These are phyloP conservation scores for Calonectria fujianensis DNA, from an alignment of 2,329 filamentous ascomycete genomes.

Conservation along the genomic window DNA sequence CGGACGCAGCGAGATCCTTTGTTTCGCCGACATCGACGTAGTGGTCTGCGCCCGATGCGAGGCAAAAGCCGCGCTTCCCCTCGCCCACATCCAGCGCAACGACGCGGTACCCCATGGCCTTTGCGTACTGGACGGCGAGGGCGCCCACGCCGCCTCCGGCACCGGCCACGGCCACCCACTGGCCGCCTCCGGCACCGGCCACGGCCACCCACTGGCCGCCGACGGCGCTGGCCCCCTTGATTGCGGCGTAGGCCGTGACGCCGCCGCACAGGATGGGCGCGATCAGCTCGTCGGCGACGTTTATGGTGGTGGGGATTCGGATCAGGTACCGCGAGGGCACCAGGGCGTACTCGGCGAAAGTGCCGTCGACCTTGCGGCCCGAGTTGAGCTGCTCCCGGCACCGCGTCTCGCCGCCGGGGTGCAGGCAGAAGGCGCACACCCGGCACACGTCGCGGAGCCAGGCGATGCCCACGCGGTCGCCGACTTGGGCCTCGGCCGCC, in stretches of 20 bases:
- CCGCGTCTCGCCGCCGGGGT: slow-evolving; percentile 59
- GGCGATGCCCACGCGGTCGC: slow-evolving; percentile 42
- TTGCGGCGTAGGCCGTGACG: slow-evolving; percentile 65
- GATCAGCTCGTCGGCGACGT: slow-evolving; percentile 58
- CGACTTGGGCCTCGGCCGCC: slow-evolving; percentile 1
- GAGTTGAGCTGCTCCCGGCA: slow-evolving; percentile 60
- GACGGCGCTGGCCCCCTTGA: slow-evolving; percentile 57
- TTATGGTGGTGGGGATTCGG: slow-evolving; percentile 53
- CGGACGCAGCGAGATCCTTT: slow-evolving; percentile 27
- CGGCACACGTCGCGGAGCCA: slow-evolving; percentile 57
- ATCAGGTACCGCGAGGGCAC: slow-evolving; percentile 60
- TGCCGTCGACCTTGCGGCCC: slow-evolving; percentile 60
- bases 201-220: slow-evolving; percentile 62
- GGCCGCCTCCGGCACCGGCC: slow-evolving; percentile 61
- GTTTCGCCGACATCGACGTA: slow-evolving; percentile 60
- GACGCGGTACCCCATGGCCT: slow-evolving; percentile 64
- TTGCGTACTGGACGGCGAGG: slow-evolving; percentile 62
- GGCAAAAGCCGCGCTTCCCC: slow-evolving; percentile 55
- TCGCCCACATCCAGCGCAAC: slow-evolving; percentile 62
- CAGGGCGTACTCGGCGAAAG: slow-evolving; percentile 63
- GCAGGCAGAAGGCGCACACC: slow-evolving; percentile 59
- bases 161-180: slow-evolving; percentile 62
- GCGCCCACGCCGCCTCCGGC: slow-evolving; percentile 64
- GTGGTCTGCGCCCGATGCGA: slow-evolving; percentile 58
- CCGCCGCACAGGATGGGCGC: slow-evolving; percentile 66